phyloP scores from a whole-genome alignment of 805 yeast genomes.

The Metschnikowia gelsemii region DNA sequence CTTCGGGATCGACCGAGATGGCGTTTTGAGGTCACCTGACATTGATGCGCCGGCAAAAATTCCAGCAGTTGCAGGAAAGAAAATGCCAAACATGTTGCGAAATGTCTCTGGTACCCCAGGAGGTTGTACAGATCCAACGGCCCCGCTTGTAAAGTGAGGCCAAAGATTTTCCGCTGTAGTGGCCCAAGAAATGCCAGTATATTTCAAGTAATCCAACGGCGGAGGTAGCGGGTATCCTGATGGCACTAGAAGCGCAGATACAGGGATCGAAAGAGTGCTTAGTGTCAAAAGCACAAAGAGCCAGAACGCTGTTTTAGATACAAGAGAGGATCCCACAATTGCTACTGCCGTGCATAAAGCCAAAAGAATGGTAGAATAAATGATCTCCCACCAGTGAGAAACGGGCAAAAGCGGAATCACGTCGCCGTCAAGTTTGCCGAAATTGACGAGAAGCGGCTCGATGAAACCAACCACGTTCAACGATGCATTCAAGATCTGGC shows the following conservation, averaged over 20 bases:
- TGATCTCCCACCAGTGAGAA: constrained; percentile 64
- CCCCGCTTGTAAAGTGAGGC: constrained; percentile 83
- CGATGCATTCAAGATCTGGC: constrained; percentile 89
- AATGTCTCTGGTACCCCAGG: constrained; percentile 62
- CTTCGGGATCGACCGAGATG: constrained; percentile 84
- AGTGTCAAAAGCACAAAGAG: constrained; percentile 64
- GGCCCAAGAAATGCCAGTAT: constrained; percentile 72
- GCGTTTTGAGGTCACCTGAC: constrained; percentile 90
- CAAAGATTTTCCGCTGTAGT: constrained; percentile 65
- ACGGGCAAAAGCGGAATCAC: constrained; percentile 61
- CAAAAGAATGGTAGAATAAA: constrained; percentile 69
- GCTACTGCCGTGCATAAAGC: constrained; percentile 74
- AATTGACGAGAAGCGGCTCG: constrained; percentile 82
- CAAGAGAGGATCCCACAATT: constrained; percentile 74
- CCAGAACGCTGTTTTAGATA: constrained; percentile 77
- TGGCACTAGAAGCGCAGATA: constrained; percentile 63
- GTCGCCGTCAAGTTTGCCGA: constrained; percentile 61
- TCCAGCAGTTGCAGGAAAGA: constrained; percentile 98
- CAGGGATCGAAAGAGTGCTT: constrained; percentile 79
- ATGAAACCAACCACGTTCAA: constrained; percentile 94
- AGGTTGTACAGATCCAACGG: constrained; percentile 80
- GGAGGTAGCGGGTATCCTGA: constrained; percentile 56
- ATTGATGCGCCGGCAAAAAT: constrained; percentile 98
- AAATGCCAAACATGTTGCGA: constrained; percentile 85
- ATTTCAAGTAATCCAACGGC: constrained; percentile 45